Evolutionary conservation across 257 asterid genomes (phyloP).

Genomic region (Solanum infundibuliforme): DNA sequence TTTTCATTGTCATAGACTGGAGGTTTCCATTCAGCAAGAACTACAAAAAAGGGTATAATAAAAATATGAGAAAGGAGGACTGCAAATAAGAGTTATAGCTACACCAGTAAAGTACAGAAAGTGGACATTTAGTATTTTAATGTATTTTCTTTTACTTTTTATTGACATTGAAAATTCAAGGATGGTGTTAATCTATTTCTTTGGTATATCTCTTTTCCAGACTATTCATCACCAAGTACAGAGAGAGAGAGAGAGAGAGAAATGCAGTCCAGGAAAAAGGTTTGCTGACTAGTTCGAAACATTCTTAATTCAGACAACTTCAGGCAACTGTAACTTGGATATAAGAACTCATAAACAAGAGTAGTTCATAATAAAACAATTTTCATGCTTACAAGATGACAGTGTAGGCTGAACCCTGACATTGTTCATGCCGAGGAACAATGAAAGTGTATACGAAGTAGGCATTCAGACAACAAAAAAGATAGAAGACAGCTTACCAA

Average conservation of each 20-base stretch:
- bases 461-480: not conserved
- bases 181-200: not conserved
- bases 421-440: not conserved
- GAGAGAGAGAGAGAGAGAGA: not conserved
- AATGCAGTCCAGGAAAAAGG: not conserved
- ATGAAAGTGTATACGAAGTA: not conserved
- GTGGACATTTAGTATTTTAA: not conserved
- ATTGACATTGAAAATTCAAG: not conserved
- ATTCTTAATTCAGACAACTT: not conserved
- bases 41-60: conserved; percentile 22
- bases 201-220: not conserved
- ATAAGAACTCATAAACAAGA: not conserved
- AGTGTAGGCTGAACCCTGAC: not conserved
- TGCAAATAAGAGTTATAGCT: not conserved
- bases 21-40: conserved; percentile 96
- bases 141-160: not conserved
- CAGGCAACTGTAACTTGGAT: not conserved
- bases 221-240: not conserved
- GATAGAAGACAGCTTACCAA: conserved; percentile 33
- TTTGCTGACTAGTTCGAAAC: not conserved
- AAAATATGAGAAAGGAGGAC: not conserved
- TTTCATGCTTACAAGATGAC: not conserved
- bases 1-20: conserved; percentile 74
- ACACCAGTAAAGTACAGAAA: not conserved
- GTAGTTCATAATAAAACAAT: not conserved